Evolutionary conservation across 2,329 filamentous ascomycete genomes (phyloP), one percentile per base, ranked within the genome.

Genomic region (Plenodomus lindquistii): DNA sequence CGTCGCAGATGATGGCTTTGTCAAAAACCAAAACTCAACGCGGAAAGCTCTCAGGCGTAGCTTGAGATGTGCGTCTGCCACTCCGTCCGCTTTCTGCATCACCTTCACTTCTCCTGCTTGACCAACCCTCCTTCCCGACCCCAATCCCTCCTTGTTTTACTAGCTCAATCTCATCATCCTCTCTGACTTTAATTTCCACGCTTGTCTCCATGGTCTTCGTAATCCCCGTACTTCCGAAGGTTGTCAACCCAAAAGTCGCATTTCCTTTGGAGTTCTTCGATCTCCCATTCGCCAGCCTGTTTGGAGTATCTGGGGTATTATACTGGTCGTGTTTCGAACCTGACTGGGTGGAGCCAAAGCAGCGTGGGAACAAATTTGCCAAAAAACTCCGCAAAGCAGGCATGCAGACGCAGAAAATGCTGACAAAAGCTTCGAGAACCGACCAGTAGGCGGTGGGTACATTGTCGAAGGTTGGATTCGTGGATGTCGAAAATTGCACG

Each of bases 401-500:
- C 51, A 60, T 59, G 20, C 56, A 61, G 15, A 52, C 37, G 46
- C 56, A 61, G 17, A 58, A 50, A 29, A 61, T 56, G 2, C 56
- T 54, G 9, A 58, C 47, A 21, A 46, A 52, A n/a, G 38, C 40
- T 40, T 61, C 58, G 34, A 61, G 38, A 6, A 45, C 39, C 16
- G 56, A 59, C 48, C 57, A 61, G 17, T 55, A 52, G 20, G 44
- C 44, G 29, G 40, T 48, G 11, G 46, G 40, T 10, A 49, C 48
- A 19, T 71, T 57, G 48, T 73, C 71, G 59, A 65, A 72, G 22
- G 57, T 65, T 20, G 72, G 48, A 46, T 77, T 76, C 1, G 59
- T 37, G 2, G 74, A 73, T n/a, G 60, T 69, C 16, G 68, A 67
- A 49, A 77, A 76, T 27, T 65, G 50, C 38, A 76, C 66, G 10